Evolutionary conservation across 495 filamentous ascomycete genomes (phyloP), one percentile per base, ranked within the genome.

Genomic region (Aspergillus hancockii): DNA sequence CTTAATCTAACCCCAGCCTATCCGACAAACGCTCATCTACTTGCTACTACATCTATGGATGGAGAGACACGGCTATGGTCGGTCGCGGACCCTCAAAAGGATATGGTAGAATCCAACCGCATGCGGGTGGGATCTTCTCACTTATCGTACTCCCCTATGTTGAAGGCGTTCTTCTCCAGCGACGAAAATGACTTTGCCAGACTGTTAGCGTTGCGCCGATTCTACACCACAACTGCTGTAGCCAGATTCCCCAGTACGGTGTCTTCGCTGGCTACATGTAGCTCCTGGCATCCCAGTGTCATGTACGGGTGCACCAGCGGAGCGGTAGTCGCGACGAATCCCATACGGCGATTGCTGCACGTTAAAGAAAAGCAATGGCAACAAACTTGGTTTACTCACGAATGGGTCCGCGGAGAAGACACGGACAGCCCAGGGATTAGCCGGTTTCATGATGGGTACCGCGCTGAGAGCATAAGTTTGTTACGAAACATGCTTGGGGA

Each of bases 311-410:
- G 78, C n/a, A 79, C 80, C 0, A 82, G 82, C 57, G 88, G 88
- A 0, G 73, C 76, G 18, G 82, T 85, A 1, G 53, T 74, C 14
- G 79, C 78, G 10, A 76, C 74, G 3, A 90, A 87, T 63, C 85
- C 88, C 0, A 57, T 88, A 23, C 72, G 81, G 10, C 77, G 81
- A 50, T 61, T 80, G 3, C 63, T 88, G 45, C 79, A 85, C 61
- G 61, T 67, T 7, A 89, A 84, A 65, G 71, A 73, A 41, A 74
- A 77, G 36, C 74, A 80, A 41, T 88, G 75, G 68, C 82, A 85
- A 62, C 82, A 85, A 59, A 75, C 71, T 4, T 87, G 87, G 83
- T 90, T 89, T 58, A 67, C 68, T 32, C 81, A 88, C 56, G 85
- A 89, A 58, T 89, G 83, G 80, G 73, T 73, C 18, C 62, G 67